Evolutionary conservation across 2,329 filamentous ascomycete species (phyloP).

Genomic region (Ascochyta pisi): DNA sequence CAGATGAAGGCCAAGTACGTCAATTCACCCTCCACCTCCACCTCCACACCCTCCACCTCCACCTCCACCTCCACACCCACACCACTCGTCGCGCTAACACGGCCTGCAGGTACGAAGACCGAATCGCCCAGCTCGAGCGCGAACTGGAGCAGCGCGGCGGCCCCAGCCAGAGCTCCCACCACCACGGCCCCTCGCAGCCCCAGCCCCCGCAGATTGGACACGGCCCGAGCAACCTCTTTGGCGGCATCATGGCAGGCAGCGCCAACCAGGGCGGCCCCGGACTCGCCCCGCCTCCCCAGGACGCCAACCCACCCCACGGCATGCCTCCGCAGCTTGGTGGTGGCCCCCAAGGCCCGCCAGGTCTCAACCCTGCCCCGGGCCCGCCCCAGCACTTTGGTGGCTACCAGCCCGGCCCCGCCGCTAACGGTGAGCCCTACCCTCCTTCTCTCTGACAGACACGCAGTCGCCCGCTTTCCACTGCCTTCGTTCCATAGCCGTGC

Average conservation of each 20-base stretch:
- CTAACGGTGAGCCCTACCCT: conserved; percentile 62
- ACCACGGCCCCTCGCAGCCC: conserved; percentile 75
- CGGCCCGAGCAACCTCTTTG: conserved; percentile 88
- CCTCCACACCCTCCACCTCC: neutral
- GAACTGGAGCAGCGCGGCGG: conserved; percentile 80
- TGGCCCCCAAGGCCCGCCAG: conserved; percentile 78
- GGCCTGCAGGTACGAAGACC: conserved; percentile 83
- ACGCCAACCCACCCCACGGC: conserved; percentile 65
- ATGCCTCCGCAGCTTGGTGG: conserved; percentile 63
- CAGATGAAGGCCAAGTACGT: conserved; percentile 89
- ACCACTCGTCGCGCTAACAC: neutral
- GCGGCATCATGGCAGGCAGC: conserved; percentile 92
- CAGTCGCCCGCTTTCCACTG: neutral
- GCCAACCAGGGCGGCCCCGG: conserved; percentile 83
- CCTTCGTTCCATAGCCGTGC: neutral
- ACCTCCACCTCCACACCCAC: conserved; percentile 15
- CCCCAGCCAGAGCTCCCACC: conserved; percentile 72
- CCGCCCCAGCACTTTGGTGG: conserved; percentile 74
- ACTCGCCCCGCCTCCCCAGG: conserved; percentile 73
- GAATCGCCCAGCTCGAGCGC: conserved; percentile 82
- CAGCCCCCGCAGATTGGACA: conserved; percentile 86
- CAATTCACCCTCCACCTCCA: neutral
- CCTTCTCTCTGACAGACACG: conserved; percentile 10
- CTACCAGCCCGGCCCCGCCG: conserved; percentile 68
- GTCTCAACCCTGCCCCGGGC: conserved; percentile 62